Base-by-base conservation (phyloP, 352 stramenopile species). In the Globisporangium paddicum region DNA sequence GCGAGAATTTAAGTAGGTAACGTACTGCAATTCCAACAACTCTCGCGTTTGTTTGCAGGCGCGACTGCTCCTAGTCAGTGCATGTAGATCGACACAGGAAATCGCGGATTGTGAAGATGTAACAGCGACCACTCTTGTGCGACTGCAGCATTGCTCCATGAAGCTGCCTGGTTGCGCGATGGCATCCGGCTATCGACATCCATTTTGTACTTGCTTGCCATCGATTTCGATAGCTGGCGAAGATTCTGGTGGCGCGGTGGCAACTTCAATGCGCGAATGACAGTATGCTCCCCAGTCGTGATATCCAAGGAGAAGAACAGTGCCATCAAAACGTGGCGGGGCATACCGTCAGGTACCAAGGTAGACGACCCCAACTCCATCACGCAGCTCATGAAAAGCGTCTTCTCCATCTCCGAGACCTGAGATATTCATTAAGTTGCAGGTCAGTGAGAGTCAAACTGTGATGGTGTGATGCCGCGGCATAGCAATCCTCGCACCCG, bases 241-340 rank as follows among this genome's bases (percentile, higher is more conserved):
- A 85, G 55, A 13, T 71, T 40, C 23, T 62, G 60, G 4, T 67
- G 53, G 1, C 47, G 51, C 19, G 81, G 51, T 19, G 81, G 75
- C 0, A 82, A 57, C 25, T 71, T 74, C 9, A 90, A 49, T 14
- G 68, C 72, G 8, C 77, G 76, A 41, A 87, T 63, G 54, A 84
- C 58, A 25, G 76, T 51, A 25, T 79, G 65, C 13, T 60, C 57
- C 19, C 81, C 81, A 11, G 72, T 73, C 28, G 68, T 60, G 16
- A 86, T 60, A 9, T 86, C 52, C 18, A 88, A 32, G 10, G 69
- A 62, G 40, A 87, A 59, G 37, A 77, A 85, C 18, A 89, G 57
- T 41, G 72, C 78, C 8, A 80, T 64, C 21, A 50, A 59, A 50
- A 52, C 67, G 1, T 57, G 69, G 45, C 30, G 41, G 9, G 55